These are phyloP conservation scores for Suhomyces kilbournensis DNA, from an alignment of 805 yeast species.

Conservation along the genomic window DNA sequence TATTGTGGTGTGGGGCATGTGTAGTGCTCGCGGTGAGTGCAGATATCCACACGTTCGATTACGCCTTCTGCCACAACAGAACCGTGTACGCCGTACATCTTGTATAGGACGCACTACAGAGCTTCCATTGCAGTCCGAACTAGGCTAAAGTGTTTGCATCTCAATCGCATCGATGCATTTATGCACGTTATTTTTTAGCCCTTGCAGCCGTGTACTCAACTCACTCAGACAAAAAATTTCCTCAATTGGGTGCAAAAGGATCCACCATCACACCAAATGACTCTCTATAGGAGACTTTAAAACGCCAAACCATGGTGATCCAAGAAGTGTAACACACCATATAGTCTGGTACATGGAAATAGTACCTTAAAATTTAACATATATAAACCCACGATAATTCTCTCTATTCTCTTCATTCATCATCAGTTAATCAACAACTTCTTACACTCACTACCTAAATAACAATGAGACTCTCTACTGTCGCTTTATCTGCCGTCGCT, in stretches of 20 bases:
- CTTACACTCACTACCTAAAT: not conserved
- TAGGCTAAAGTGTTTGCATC: not conserved
- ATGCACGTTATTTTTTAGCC: not conserved
- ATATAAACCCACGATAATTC: not conserved
- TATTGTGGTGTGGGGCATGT: not conserved
- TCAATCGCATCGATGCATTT: not conserved
- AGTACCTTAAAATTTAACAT: not conserved
- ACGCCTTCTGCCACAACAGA: not conserved
- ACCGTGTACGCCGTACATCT: not conserved
- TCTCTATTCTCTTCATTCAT: not conserved
- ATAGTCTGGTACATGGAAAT: not conserved
- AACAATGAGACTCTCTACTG: constrained; percentile 11
- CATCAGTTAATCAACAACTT: not conserved
- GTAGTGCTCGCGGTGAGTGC: not conserved
- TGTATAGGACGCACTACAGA: not conserved
- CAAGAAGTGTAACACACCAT: not conserved
- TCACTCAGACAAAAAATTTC: constrained; percentile 1
- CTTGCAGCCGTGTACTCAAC: not conserved
- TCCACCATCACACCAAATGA: not conserved
- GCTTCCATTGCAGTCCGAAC: not conserved
- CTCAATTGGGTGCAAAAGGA: constrained; percentile 2
- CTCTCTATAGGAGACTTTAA: not conserved
- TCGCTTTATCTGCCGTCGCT: constrained; percentile 7
- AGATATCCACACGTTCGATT: not conserved
- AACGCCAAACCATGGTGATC: not conserved